These are phyloP conservation scores for Amylostereum chailletii DNA, from an alignment of 1,284 basidiomycete genomes.

Conservation along the genomic window DNA sequence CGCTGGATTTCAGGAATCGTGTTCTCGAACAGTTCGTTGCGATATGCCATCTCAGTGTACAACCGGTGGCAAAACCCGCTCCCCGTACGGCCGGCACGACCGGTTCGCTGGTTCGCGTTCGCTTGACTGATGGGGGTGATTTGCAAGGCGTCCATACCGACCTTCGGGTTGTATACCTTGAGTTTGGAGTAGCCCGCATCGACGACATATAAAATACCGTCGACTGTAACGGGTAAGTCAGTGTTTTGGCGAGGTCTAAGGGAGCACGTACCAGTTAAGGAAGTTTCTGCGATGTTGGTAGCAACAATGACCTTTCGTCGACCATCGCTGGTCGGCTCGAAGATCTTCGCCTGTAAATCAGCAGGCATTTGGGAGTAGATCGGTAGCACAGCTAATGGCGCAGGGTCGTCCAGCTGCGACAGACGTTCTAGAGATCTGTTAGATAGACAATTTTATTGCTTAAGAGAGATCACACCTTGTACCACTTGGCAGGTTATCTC, in stretches of 20 bases:
- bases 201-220: conserved; percentile 96
- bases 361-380: conserved; percentile 99
- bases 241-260: background rate
- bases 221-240: conserved; percentile 47
- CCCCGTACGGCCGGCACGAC: conserved; percentile 94
- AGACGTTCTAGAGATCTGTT: conserved; percentile 68
- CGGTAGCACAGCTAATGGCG: conserved; percentile 81
- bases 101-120: conserved; percentile 92
- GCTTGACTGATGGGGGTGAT: conserved; percentile 99
- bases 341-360: conserved; percentile 97
- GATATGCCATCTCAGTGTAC: conserved; percentile 95
- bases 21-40: conserved; percentile 96
- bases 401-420: conserved; percentile 83
- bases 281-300: conserved; percentile 99
- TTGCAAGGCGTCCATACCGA: conserved; percentile 98
- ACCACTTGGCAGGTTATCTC: conserved; percentile 91
- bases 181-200: conserved; percentile 96
- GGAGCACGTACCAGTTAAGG: conserved; percentile 65
- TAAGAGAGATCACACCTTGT: conserved; percentile 47
- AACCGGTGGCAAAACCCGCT: conserved; percentile 92
- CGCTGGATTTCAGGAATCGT: conserved; percentile 97
- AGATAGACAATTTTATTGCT: conserved; percentile 18
- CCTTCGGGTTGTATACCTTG: conserved; percentile 98
- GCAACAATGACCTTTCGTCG: conserved; percentile 96
- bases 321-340: conserved; percentile 90